These are phyloP conservation scores for Vaccinium corymbosum DNA, from an alignment of 148 eudicot species.

Conservation along the genomic window DNA sequence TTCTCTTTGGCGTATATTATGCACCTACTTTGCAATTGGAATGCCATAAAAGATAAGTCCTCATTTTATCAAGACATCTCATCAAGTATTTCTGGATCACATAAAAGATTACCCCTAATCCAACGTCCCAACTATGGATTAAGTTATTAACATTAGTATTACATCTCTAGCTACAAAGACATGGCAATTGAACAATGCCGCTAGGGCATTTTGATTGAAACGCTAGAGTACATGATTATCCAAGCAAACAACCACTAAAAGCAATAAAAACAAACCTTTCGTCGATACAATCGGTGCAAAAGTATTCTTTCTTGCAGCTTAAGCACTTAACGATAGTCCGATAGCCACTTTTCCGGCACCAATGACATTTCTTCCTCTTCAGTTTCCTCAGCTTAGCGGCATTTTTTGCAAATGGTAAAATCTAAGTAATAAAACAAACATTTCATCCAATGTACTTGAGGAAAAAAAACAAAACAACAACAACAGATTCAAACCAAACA, in stretches of 20 bases:
- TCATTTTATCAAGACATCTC: background rate
- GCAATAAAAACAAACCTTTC: constrained; percentile 48
- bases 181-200: background rate
- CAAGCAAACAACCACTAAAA: constrained; percentile 9
- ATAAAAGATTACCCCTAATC: constrained; percentile 1
- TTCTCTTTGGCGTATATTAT: background rate
- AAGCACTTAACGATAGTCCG: constrained; percentile 53
- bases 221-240: constrained; percentile 1
- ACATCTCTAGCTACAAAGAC: no score
- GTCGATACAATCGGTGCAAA: constrained; percentile 68
- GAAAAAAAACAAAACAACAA: background rate
- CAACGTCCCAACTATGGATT: background rate
- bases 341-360: constrained; percentile 55
- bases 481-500: constrained; percentile 3
- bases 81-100: background rate
- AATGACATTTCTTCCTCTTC: constrained; percentile 72
- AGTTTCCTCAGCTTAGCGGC: constrained; percentile 32
- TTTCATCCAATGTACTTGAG: constrained; percentile 4
- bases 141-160: background rate
- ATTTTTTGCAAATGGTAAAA: constrained; percentile 48
- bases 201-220: background rate
- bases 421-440: constrained; percentile 31
- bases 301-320: constrained; percentile 61
- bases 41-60: background rate
- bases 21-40: background rate